phyloP scores from a whole-genome alignment of 192 early-diverging fungal genomes.

The Mortierella antarctica region DNA sequence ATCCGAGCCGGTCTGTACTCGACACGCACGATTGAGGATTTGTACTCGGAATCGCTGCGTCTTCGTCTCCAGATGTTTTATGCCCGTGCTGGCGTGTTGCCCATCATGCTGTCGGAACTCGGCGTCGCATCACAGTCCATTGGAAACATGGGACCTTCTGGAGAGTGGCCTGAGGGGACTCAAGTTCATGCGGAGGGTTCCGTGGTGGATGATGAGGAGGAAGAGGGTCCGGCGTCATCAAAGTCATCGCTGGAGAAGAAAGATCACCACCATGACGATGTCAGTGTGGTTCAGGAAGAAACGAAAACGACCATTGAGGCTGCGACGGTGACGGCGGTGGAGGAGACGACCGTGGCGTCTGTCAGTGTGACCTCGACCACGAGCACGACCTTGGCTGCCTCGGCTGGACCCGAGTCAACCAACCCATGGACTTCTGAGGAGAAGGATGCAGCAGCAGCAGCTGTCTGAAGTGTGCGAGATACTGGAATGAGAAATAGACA shows the following conservation, averaged over 20 bases:
- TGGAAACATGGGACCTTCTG: conserved; percentile 44
- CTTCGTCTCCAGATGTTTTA: conserved; percentile 92
- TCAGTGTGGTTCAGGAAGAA: conserved; percentile 1
- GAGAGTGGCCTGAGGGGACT: conserved; percentile 36
- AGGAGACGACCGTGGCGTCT: conserved; percentile 9
- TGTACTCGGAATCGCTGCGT: conserved; percentile 87
- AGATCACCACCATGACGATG: neutral
- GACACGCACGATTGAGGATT: conserved; percentile 76
- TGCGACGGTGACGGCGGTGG: conserved; percentile 6
- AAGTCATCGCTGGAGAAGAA: conserved; percentile 34
- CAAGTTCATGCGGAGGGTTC: conserved; percentile 1
- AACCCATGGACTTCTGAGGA: conserved; percentile 38
- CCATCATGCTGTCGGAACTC: conserved; percentile 62
- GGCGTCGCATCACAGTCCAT: conserved; percentile 57
- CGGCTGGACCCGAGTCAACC: conserved; percentile 49
- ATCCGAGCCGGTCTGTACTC: conserved; percentile 89
- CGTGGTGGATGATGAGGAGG: neutral
- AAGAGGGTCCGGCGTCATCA: conserved; percentile 8
- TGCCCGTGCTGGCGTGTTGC: conserved; percentile 70
- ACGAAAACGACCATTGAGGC: conserved; percentile 16
- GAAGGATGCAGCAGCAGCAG: neutral
- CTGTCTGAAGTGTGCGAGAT: neutral
- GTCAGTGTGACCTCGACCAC: neutral
- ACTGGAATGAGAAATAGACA: neutral
- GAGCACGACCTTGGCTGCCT: conserved; percentile 10